These are phyloP conservation scores for Calvatia gigantea DNA, from an alignment of 768 basidiomycete genomes.

Conservation along the genomic window DNA sequence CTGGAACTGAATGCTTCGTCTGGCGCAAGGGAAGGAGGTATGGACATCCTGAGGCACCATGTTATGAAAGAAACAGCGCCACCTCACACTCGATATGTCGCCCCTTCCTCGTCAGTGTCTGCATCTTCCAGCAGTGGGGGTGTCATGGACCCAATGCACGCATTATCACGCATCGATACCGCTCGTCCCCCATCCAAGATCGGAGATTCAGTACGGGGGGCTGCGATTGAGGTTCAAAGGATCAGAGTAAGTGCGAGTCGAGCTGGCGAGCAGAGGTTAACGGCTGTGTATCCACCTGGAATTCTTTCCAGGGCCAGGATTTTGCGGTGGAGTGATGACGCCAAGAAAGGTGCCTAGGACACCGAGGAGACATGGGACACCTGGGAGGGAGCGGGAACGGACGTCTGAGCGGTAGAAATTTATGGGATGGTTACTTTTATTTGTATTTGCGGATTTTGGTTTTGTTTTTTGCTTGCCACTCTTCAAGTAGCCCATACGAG, in stretches of 20 bases:
- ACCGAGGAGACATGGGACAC: slow-evolving; percentile 42
- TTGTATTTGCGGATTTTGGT: slow-evolving; percentile 1
- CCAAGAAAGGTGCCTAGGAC: slow-evolving; percentile 67
- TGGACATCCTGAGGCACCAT: slow-evolving; percentile 20
- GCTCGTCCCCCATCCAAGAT: slow-evolving; percentile 60
- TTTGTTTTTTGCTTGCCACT: too few relatives aligned
- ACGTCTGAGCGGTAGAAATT: slow-evolving; percentile 9
- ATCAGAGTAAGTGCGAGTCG: slow-evolving; percentile 50
- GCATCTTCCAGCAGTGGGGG: slow-evolving; percentile 25
- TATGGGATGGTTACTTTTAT: slow-evolving; percentile 1
- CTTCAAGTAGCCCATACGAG: too few relatives aligned
- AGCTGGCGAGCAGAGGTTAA: slow-evolving; percentile 47
- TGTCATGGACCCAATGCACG: slow-evolving; percentile 58
- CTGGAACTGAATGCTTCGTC: slow-evolving; percentile 27
- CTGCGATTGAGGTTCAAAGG: slow-evolving; percentile 68
- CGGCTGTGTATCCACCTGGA: slow-evolving; percentile 40
- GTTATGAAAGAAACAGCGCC: slow-evolving; percentile 15
- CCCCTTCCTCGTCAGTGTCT: slow-evolving; percentile 10
- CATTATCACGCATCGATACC: slow-evolving; percentile 64
- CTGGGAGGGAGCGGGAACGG: slow-evolving; percentile 26
- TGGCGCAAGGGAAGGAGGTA: slow-evolving; percentile 3
- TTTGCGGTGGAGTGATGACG: slow-evolving; percentile 33
- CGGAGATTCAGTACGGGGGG: slow-evolving; percentile 70
- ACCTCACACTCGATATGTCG: slow-evolving; percentile 16
- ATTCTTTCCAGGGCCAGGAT: slow-evolving; percentile 3